A percentile compares a stretch with the other conserved stretches of the same genome.
Evolutionary conservation across 2,329 filamentous ascomycete species (phyloP).

Genomic region (Aureobasidium sp.): DNA sequence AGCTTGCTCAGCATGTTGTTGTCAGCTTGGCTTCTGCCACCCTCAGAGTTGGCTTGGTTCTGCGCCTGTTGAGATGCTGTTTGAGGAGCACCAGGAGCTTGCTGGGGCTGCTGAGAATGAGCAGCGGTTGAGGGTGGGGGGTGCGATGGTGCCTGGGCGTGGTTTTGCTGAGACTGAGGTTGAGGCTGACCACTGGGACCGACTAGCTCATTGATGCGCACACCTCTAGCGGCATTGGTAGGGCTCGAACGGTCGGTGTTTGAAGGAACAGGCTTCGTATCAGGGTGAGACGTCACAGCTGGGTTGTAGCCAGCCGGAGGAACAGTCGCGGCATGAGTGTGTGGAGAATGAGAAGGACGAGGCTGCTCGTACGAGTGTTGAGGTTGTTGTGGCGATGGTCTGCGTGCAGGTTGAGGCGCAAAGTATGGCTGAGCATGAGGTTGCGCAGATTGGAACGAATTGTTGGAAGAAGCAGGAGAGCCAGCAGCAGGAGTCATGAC

Average conservation of each 20-base stretch:
- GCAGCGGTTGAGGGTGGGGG: conserved; percentile 8
- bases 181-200: conserved; percentile 21
- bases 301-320: neutral
- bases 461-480: conserved; percentile 34
- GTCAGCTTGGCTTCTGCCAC: conserved; percentile 31
- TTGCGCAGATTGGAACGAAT: conserved; percentile 28
- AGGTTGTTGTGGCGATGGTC: conserved; percentile 32
- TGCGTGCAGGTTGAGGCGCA: conserved; percentile 26
- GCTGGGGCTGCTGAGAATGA: conserved; percentile 10
- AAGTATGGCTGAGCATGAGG: conserved; percentile 31
- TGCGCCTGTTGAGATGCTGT: neutral
- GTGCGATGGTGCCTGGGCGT: neutral
- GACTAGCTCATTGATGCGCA: conserved; percentile 21
- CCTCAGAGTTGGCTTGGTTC: conserved; percentile 32
- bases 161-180: conserved; percentile 5
- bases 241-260: conserved; percentile 31
- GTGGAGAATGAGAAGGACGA: conserved; percentile 34
- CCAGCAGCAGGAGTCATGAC: conserved; percentile 35
- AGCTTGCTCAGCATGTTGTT: conserved; percentile 36
- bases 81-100: conserved; percentile 5
- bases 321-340: conserved; percentile 27
- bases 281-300: conserved; percentile 18
- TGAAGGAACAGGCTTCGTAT: conserved; percentile 19
- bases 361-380: conserved; percentile 33
- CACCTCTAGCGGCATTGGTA: conserved; percentile 20